Evolutionary conservation across 805 yeast genomes (phyloP).

Genomic region (Grigorovia yakushimaensis): DNA sequence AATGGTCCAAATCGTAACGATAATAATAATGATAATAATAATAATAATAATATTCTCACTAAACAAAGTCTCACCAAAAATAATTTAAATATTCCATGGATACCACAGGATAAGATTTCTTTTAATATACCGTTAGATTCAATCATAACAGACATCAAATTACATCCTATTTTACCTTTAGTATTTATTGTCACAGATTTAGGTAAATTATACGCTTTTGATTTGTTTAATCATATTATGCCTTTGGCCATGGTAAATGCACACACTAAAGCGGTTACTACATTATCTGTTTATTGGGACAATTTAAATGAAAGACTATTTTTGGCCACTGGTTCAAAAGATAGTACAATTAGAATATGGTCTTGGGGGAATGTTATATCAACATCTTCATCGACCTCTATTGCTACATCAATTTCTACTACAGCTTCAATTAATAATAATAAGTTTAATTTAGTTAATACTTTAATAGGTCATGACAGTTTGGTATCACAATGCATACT

Average conservation of each 20-base stretch:
- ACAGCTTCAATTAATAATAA: slow-evolving; percentile 15
- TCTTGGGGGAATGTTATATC: slow-evolving; percentile 3
- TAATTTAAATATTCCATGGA: slow-evolving; percentile 35
- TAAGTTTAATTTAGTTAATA: slow-evolving; percentile 43
- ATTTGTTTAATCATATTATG: slow-evolving; percentile 44
- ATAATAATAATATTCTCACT: not conserved
- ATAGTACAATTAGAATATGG: slow-evolving; percentile 49
- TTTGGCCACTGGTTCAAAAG: slow-evolving; percentile 43
- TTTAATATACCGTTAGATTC: slow-evolving; percentile 27
- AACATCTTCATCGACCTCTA: not conserved
- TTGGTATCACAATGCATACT: slow-evolving; percentile 59
- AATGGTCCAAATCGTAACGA: too few species aligned
- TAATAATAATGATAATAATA: not conserved
- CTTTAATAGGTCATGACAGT: slow-evolving; percentile 81
- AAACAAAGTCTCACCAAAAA: slow-evolving; percentile 13
- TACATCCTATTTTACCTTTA: slow-evolving; percentile 68
- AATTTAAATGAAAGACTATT: slow-evolving; percentile 3
- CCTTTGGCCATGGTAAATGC: slow-evolving; percentile 61
- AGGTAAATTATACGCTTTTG: slow-evolving; percentile 70
- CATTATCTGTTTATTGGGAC: not conserved
- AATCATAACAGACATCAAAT: slow-evolving; percentile 49
- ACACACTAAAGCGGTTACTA: slow-evolving; percentile 59
- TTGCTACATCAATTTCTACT: not conserved
- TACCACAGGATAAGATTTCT: slow-evolving; percentile 41
- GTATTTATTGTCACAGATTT: slow-evolving; percentile 60